These are phyloP conservation scores for Aspergillus ellipticus DNA, from an alignment of 495 filamentous ascomycete genomes.

Conservation along the genomic window DNA sequence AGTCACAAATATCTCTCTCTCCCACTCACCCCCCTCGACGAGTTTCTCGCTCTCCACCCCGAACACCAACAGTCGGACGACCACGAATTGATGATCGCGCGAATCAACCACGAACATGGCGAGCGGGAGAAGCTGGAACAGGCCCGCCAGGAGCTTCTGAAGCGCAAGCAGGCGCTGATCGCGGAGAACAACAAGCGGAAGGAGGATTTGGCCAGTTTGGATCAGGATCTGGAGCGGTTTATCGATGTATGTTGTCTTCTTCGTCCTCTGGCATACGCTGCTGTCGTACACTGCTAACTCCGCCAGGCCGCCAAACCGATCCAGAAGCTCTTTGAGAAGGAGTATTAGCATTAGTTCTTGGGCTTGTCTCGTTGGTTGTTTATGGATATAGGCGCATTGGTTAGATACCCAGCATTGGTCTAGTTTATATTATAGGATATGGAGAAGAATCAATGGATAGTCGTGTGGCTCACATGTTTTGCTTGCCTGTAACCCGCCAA, in stretches of 20 bases:
- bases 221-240: slow-evolving; percentile 86
- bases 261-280: too few relatives aligned
- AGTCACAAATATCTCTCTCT: slow-evolving; percentile 87
- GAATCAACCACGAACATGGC: slow-evolving; percentile 84
- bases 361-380: slow-evolving; percentile 8
- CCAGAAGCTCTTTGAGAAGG: slow-evolving; percentile 77
- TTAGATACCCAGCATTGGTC: slow-evolving; percentile 32
- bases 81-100: slow-evolving; percentile 81
- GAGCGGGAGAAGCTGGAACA: slow-evolving; percentile 86
- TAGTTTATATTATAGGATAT: neutral
- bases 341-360: slow-evolving; percentile 37
- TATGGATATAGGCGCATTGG: slow-evolving; percentile 27
- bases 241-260: slow-evolving; percentile 54
- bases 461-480: too few relatives aligned
- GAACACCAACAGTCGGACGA: slow-evolving; percentile 67
- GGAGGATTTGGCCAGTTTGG: slow-evolving; percentile 84
- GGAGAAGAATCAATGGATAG: neutral
- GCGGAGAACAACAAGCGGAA: slow-evolving; percentile 93
- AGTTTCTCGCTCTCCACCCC: slow-evolving; percentile 76
- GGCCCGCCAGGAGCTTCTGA: slow-evolving; percentile 77
- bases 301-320: slow-evolving; percentile 77
- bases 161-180: slow-evolving; percentile 86
- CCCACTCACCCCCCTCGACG: slow-evolving; percentile 76
- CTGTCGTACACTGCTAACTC: slow-evolving; percentile 3
- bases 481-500: neutral